Conservation (phyloP, 129 eudicot genomes). For the Apium graveolens region DNA sequence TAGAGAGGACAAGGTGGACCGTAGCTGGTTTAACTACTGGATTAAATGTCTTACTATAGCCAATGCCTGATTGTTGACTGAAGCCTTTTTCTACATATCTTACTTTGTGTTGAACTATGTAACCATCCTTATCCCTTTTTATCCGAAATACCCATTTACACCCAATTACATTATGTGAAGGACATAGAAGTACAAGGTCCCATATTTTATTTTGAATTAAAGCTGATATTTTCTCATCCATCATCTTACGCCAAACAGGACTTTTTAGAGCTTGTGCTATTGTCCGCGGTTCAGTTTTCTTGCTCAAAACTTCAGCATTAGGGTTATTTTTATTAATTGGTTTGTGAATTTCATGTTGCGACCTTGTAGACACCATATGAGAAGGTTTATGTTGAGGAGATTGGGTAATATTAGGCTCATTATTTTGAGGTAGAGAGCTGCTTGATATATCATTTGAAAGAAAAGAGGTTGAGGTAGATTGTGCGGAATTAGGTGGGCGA, state of each 20-base stretch:
- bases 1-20: background rate
- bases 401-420: background rate
- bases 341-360: background rate
- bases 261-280: background rate
- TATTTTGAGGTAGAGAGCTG: background rate
- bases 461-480: background rate
- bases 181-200: background rate
- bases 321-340: background rate
- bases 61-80: background rate
- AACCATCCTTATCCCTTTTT: background rate
- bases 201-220: background rate
- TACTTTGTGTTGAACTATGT: background rate
- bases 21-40: background rate
- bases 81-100: background rate
- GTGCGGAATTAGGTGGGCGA: background rate
- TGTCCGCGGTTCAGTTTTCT: background rate
- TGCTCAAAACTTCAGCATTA: background rate
- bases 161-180: background rate
- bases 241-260: background rate
- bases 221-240: background rate
- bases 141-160: background rate
- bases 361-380: background rate
- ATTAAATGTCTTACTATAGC: background rate
- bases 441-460: background rate
- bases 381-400: background rate